Evolutionary conservation across 257 asterid species (phyloP).

Genomic region (Salvia rosmarinus): DNA sequence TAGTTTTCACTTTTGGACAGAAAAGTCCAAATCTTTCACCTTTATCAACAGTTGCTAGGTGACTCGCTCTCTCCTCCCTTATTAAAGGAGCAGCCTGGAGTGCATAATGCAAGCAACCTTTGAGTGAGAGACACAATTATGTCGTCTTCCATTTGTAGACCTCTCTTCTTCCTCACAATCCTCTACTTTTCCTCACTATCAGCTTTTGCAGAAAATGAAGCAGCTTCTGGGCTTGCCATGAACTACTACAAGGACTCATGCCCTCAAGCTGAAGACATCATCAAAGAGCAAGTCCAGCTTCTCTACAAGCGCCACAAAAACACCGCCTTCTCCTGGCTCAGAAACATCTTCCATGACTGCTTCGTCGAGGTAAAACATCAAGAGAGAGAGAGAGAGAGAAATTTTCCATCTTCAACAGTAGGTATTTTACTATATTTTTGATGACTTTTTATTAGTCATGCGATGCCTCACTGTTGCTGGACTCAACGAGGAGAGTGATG

Average conservation of each 20-base stretch:
- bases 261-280: slow-evolving; percentile 96
- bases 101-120: too few relatives aligned
- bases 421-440: too few relatives aligned
- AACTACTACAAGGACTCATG: slow-evolving; percentile 84
- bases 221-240: slow-evolving; percentile 55
- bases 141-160: slow-evolving; percentile 44
- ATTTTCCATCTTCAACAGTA: too few relatives aligned
- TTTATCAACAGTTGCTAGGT: not conserved
- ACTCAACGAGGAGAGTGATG: slow-evolving; percentile 79
- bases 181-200: slow-evolving; percentile 42
- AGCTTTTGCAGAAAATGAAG: slow-evolving; percentile 47
- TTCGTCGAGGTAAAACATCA: slow-evolving; percentile 94
- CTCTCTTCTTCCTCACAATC: slow-evolving; percentile 48
- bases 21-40: not conserved
- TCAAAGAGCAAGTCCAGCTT: slow-evolving; percentile 83
- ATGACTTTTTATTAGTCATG: slow-evolving; percentile 58
- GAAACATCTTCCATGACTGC: slow-evolving; percentile 99
- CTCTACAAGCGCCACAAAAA: slow-evolving; percentile 98
- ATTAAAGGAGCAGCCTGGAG: slow-evolving; percentile 30
- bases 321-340: slow-evolving; percentile 98
- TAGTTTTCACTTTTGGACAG: too few relatives aligned
- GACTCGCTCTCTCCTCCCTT: slow-evolving; percentile 3
- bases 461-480: slow-evolving; percentile 95
- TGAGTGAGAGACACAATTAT: too few relatives aligned
- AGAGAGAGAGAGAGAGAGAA: too few relatives aligned